Percentiles rank a stretch among this genome's conserved stretches.
Evolutionary conservation across 495 filamentous ascomycete genomes (phyloP).

Genomic region (Sordaria brevicollis): DNA sequence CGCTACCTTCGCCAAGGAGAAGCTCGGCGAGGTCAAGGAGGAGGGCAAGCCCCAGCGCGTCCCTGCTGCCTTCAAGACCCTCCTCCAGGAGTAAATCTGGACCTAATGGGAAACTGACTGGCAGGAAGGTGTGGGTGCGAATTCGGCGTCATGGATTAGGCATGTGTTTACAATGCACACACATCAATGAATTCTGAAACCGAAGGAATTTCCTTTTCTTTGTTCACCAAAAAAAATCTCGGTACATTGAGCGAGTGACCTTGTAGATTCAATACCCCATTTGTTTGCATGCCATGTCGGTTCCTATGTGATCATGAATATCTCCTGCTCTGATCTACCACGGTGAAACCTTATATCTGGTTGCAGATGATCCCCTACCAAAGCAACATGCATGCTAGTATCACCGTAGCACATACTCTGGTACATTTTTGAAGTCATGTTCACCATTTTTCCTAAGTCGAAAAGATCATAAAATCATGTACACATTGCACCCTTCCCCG

Average conservation of each 20-base stretch:
- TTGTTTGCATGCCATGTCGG: neutral
- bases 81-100: conserved; percentile 23
- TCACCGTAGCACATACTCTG: neutral
- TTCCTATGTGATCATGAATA: neutral
- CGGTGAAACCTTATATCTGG: neutral
- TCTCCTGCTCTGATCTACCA: neutral
- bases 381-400: neutral
- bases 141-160: conserved; percentile 30
- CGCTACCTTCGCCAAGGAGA: conserved; percentile 67
- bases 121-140: conserved; percentile 14
- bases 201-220: conserved; percentile 6
- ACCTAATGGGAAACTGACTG: conserved; percentile 3
- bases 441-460: neutral
- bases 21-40: conserved; percentile 32
- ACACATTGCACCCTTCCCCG: neutral
- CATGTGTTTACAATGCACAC: conserved; percentile 15
- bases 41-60: conserved; percentile 26
- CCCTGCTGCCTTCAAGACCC: conserved; percentile 26
- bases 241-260: neutral
- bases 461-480: neutral
- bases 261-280: neutral
- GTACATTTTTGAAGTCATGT: neutral
- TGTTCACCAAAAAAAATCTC: neutral
- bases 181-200: conserved; percentile 30
- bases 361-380: no score